Percentiles rank a stretch among this genome's conserved stretches.
phyloP scores from a whole-genome alignment of 2,329 filamentous ascomycete species.

The Trichophyton simii region DNA sequence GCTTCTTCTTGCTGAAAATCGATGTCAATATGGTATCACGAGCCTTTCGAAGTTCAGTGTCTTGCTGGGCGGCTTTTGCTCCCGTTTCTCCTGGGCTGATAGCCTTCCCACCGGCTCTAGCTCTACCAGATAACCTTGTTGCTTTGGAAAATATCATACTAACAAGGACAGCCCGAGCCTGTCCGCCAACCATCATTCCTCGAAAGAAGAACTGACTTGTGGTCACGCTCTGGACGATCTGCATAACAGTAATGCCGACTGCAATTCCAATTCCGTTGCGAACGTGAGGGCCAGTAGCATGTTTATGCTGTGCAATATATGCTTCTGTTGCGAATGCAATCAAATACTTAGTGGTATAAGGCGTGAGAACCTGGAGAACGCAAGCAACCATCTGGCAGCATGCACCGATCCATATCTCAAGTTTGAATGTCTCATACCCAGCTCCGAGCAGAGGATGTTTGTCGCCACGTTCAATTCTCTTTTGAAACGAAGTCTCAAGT shows the following conservation, averaged over 20 bases:
- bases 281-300: constrained; percentile 50
- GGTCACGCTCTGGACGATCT: constrained; percentile 64
- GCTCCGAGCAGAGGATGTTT: constrained; percentile 67
- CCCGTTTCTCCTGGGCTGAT: constrained; percentile 23
- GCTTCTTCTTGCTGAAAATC: constrained; percentile 14
- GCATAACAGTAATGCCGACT: constrained; percentile 74
- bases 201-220: constrained; percentile 88
- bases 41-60: constrained; percentile 30
- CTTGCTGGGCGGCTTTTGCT: constrained; percentile 33
- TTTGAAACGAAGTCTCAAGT: constrained; percentile 56
- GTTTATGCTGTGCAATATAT: constrained; percentile 49
- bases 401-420: constrained; percentile 78
- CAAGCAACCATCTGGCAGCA: constrained; percentile 60
- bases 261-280: constrained; percentile 69
- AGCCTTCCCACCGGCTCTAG: constrained; percentile 64
- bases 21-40: constrained; percentile 32
- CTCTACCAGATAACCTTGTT: constrained; percentile 75
- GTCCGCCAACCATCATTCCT: constrained; percentile 82
- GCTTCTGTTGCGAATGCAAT: constrained; percentile 76
- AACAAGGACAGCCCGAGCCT: constrained; percentile 69
- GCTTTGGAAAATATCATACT: constrained; percentile 83
- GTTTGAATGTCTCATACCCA: constrained; percentile 72
- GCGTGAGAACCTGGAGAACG: constrained; percentile 64
- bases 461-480: constrained; percentile 53
- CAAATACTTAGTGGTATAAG: constrained; percentile 72